These are phyloP conservation scores for Draba incana DNA, from an alignment of 345 rosid genomes.

Conservation along the genomic window DNA sequence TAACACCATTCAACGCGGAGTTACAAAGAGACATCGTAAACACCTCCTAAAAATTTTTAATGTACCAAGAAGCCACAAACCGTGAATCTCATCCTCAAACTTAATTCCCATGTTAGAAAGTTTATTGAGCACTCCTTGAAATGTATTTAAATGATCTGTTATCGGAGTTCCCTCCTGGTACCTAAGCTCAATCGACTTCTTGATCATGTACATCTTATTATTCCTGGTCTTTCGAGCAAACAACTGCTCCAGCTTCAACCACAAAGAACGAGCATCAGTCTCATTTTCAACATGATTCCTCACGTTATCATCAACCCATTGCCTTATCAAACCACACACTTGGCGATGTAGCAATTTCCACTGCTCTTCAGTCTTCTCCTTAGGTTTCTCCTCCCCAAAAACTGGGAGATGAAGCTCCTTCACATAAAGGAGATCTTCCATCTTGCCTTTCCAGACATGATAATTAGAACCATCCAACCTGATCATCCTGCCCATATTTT, in stretches of 20 bases:
- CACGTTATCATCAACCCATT: not conserved
- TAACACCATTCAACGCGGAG: not conserved
- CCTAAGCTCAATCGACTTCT: not conserved
- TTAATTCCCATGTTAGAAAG: not conserved
- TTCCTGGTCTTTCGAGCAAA: slow-evolving; percentile 4
- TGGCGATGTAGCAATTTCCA: not conserved
- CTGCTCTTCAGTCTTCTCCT: not conserved
- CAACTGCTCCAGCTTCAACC: not conserved
- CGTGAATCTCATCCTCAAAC: not conserved
- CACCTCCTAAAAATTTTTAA: not conserved
- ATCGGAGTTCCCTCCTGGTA: not conserved
- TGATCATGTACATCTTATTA: too few relatives aligned
- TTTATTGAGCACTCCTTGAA: not conserved
- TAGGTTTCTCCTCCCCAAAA: not conserved
- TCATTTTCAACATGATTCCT: not conserved
- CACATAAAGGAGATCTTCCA: too few relatives aligned
- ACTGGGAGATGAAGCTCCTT: not conserved
- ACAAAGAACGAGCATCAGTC: not conserved
- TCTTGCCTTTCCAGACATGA: too few relatives aligned
- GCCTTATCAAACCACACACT: not conserved
- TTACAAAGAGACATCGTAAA: not conserved
- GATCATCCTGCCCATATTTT: too few relatives aligned
- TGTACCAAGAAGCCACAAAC: not conserved
- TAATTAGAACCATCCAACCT: too few relatives aligned
- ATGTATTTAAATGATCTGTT: not conserved